phyloP scores from a whole-genome alignment of 352 stramenopile genomes.

The Phytophthora aleatoria region DNA sequence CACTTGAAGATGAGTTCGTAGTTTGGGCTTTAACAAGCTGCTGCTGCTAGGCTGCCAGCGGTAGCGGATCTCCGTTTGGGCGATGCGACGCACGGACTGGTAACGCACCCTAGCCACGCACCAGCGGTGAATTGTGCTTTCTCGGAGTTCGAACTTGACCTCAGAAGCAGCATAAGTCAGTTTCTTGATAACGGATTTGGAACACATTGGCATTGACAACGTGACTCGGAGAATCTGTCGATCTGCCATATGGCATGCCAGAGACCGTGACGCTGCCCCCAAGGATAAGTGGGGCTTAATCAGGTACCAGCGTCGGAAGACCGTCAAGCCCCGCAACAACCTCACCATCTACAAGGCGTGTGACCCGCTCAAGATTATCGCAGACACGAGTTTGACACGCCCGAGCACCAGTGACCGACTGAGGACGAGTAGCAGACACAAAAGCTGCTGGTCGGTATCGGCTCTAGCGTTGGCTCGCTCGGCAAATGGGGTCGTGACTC shows the following conservation, averaged over 20 bases:
- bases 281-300: constrained; percentile 18
- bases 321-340: constrained; percentile 48
- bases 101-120: too few species aligned
- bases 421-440: constrained; percentile 46
- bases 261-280: constrained; percentile 31
- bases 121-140: too few species aligned
- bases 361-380: constrained; percentile 33
- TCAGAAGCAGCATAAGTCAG: too few species aligned
- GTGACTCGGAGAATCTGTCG: too few species aligned
- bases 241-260: constrained; percentile 34
- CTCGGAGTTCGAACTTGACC: too few species aligned
- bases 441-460: constrained; percentile 51
- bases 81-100: too few species aligned
- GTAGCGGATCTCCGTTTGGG: too few species aligned
- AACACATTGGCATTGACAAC: too few species aligned
- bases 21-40: too few species aligned
- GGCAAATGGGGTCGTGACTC: constrained; percentile 60
- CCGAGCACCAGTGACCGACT: constrained; percentile 36
- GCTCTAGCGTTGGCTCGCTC: constrained; percentile 51
- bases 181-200: too few species aligned
- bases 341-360: constrained; percentile 48
- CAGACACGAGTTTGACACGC: constrained; percentile 32
- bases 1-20: too few species aligned
- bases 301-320: constrained; percentile 46
- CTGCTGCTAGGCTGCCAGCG: too few species aligned